Conservation (phyloP, 257 asterid genomes). For the Lantana camara region DNA sequence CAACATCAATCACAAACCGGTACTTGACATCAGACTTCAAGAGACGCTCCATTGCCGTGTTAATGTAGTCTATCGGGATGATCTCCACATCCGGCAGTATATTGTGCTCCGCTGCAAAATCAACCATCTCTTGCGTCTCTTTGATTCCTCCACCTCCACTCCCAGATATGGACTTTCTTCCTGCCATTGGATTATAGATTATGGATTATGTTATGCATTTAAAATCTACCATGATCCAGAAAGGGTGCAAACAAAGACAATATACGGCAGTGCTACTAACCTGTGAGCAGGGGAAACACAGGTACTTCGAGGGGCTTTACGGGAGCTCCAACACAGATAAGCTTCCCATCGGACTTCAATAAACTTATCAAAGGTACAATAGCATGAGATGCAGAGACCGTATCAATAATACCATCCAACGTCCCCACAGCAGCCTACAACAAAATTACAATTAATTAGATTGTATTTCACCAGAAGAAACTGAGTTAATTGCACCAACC, state of each 20-base stretch:
- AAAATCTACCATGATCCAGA: no score
- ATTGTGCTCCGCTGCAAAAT: conserved; percentile 55
- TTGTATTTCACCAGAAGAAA: no score
- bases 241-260: not conserved
- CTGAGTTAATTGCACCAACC: no score
- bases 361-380: conserved; percentile 44
- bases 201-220: no score
- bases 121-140: conserved; percentile 67
- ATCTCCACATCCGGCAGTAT: conserved; percentile 55
- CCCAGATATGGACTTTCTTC: conserved; percentile 50
- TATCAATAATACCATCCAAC: conserved; percentile 60
- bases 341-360: conserved; percentile 53
- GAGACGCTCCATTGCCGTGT: conserved; percentile 56
- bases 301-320: conserved; percentile 59
- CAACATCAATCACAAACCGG: conserved; percentile 59
- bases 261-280: conserved; percentile 24
- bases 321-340: conserved; percentile 62
- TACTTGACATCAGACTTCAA: conserved; percentile 50
- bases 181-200: conserved; percentile 13
- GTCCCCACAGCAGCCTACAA: conserved; percentile 49
- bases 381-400: conserved; percentile 53
- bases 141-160: conserved; percentile 50
- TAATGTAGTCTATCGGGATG: conserved; percentile 46
- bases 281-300: conserved; percentile 41
- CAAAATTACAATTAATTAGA: no score